Base-by-base conservation (phyloP, 1,139 yeast species). In the Yamadazyma diospyri region DNA sequence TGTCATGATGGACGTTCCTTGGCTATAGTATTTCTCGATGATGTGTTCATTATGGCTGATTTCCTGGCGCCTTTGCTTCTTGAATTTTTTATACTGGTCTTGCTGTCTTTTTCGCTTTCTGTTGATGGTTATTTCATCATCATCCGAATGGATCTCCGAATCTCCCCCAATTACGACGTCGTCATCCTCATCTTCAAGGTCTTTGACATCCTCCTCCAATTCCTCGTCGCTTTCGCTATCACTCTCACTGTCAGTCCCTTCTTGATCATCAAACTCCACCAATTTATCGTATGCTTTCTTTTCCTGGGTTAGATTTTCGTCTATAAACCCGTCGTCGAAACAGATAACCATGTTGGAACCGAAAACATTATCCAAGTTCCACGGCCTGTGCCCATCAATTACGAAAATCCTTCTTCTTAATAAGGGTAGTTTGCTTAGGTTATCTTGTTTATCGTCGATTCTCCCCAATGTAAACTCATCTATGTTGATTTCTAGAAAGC, bases 291-390 rank as follows among this genome's bases (percentile, higher is more conserved):
- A 83, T 8, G 92, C 83, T 6, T 58, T 55, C 42, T 66, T 72
- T 46, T 80, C 82, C 3, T 57, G 51, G n/a, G 39, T 39, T 34
- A 83, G 54, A 33, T 75, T 77, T 26, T 69, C 72, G 33, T 78
- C 81, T 3, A 87, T 70, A 33, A 63, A 69, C 1, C 96, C 96
- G 53, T 92, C 98, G 51, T 92, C 97, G 40, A 89, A 74, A 55
- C 97, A 92, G 5, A 76, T 69, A 8, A 92, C 77, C 46, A 78
- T 69, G n/a, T 78, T 75, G 2, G 94, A 81, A 3, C 95, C 96
- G 67, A 86, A 89, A 33, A 92, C 54, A 54, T 94, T 94, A 52
- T 89, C 96, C 45, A 94, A 64, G 56, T 88, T 88, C 97, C 97
- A 92, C 3, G 98, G 99, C 42, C 97, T 66, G 44, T 86, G 94